Evolutionary conservation across 2,329 filamentous ascomycete species (phyloP).

Genomic region (Fusarium equiseti): DNA sequence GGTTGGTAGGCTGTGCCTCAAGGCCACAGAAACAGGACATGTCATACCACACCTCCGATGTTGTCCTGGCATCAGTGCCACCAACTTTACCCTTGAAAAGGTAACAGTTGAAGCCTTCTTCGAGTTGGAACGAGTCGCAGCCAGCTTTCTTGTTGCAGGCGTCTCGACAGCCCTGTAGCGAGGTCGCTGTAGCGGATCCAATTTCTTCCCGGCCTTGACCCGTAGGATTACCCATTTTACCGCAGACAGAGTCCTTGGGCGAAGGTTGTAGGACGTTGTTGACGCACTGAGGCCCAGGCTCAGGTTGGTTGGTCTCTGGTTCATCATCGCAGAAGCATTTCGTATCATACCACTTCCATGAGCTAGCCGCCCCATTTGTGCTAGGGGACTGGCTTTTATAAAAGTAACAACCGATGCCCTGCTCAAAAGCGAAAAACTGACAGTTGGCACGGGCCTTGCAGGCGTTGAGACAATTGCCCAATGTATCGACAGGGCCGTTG

Average conservation of each 20-base stretch:
- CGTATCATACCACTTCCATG: too few species aligned
- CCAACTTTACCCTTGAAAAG: neutral
- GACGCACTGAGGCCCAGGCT: neutral
- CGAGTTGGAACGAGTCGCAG: neutral
- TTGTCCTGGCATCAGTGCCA: neutral
- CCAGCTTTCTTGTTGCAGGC: neutral
- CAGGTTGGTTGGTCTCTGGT: too few species aligned
- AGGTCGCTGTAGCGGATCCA: neutral
- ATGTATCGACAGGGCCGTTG: too few species aligned
- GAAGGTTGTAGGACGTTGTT: neutral
- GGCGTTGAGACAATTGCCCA: too few species aligned
- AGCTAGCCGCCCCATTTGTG: too few species aligned
- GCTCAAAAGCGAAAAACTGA: too few species aligned
- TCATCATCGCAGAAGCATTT: too few species aligned
- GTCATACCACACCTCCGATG: neutral
- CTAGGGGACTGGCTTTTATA: too few species aligned
- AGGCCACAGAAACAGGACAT: neutral
- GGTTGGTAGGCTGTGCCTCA: neutral
- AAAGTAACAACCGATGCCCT: too few species aligned
- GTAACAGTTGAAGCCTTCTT: neutral
- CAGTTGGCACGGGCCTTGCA: too few species aligned
- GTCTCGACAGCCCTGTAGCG: neutral
- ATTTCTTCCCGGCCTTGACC: neutral
- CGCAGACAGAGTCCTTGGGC: neutral
- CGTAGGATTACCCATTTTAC: neutral